Base-by-base conservation (phyloP, 805 yeast genomes). In the Wickerhamiella lipophila region DNA sequence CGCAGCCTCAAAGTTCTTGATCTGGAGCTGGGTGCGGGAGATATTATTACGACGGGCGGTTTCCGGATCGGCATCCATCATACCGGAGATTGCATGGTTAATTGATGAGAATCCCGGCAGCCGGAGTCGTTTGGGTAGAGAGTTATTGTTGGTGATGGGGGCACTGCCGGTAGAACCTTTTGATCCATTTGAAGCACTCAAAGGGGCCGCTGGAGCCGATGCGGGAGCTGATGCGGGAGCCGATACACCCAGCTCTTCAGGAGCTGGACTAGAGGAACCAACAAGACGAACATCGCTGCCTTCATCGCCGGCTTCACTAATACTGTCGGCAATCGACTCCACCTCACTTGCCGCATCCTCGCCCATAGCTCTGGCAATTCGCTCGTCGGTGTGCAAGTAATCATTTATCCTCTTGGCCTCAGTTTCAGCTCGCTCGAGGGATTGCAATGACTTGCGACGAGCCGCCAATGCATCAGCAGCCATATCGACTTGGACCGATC, bases 31-130 rank as follows among this genome's bases (percentile, higher is more conserved):
- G 8, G 70, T 67, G 62, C 67, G 70, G 6, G 68, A 68, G 44
- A 71, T 65, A 53, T 64, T 68, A 45, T 72, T 77, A 47, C 78
- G 73, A 16, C 84, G 67, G 1, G 80, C 70, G n/a, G 74, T 67
- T 50, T 78, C 82, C 0, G 85, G 83, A 54, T 80, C 81, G 29
- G 73, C 75, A 51, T 80, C 83, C 56, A 79, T 76, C 42, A 79
- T 74, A 42, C 79, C 82, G 56, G 76, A 79, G 38, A 74, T 62
- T 11, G 74, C 72, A 36, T 61, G 66, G 35, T 78, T 74, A 15
- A 80, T 61, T 16, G 74, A 72, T 23, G 69, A 64, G 44, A 77
- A 65, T 3, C 75, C 76, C 0, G 82, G 80, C 43, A 79, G 68
- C 50, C 73, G 75, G 60, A 75, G 74, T 39, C 71, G 48, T n/a